These are phyloP conservation scores for Tricholomella constricta DNA, from an alignment of 768 basidiomycete genomes.

Conservation along the genomic window DNA sequence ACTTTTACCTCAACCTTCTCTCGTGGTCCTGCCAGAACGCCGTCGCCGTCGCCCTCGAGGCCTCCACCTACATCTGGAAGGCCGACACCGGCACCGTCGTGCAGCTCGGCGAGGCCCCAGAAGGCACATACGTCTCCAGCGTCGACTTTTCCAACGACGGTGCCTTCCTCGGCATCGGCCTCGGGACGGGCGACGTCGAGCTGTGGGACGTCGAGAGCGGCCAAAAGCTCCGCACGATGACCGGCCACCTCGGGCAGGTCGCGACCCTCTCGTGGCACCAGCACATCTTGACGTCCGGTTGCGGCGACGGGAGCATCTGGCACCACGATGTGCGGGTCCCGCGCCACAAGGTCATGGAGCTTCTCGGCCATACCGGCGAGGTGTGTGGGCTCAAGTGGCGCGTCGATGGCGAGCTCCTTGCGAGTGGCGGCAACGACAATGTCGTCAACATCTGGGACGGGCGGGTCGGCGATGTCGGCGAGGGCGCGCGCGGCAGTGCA, in stretches of 20 bases:
- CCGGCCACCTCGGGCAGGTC: slow-evolving; percentile 81
- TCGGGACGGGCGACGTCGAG: slow-evolving; percentile 84
- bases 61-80: slow-evolving; percentile 90
- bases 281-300: slow-evolving; percentile 85
- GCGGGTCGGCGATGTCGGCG: slow-evolving; percentile 59
- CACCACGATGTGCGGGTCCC: slow-evolving; percentile 93
- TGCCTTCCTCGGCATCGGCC: slow-evolving; percentile 78
- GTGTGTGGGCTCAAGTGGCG: slow-evolving; percentile 94
- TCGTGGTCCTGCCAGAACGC: slow-evolving; percentile 87
- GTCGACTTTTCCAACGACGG: slow-evolving; percentile 83
- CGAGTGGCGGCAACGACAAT: slow-evolving; percentile 96
- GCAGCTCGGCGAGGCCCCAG: slow-evolving; percentile 73
- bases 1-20: slow-evolving; percentile 95
- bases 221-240: slow-evolving; percentile 88
- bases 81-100: slow-evolving; percentile 88
- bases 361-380: slow-evolving; percentile 89
- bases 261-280: slow-evolving; percentile 86
- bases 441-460: slow-evolving; percentile 99
- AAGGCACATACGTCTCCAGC: slow-evolving; percentile 73
- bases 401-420: slow-evolving; percentile 83
- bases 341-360: slow-evolving; percentile 86
- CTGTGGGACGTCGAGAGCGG: slow-evolving; percentile 90
- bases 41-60: slow-evolving; percentile 87
- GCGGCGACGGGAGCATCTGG: slow-evolving; percentile 93
- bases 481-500: slow-evolving; percentile 57